Conservation (phyloP, 176 grass and related monocot species). For the Bonia amplexicaulis region DNA sequence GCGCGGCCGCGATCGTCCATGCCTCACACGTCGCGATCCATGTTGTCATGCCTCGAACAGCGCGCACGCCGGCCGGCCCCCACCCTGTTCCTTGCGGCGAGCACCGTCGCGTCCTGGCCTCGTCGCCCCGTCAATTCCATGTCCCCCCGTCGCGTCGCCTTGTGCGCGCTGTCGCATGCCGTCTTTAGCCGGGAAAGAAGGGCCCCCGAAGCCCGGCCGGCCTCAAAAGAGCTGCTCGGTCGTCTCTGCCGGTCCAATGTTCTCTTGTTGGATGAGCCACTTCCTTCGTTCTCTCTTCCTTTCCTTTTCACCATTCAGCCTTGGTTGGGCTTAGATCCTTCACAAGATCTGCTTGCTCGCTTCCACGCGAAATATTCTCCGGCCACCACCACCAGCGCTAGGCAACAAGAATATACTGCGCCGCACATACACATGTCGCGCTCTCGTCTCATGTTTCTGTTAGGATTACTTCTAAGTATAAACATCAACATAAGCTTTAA, state of each 20-base stretch:
- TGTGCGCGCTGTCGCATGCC: not conserved
- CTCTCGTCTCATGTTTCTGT: not conserved
- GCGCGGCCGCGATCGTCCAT: slow-evolving; percentile 11
- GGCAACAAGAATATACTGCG: slow-evolving; percentile 54
- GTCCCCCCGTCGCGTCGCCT: slow-evolving; percentile 30
- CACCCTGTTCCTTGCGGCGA: slow-evolving; percentile 39
- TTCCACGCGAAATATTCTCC: slow-evolving; percentile 42
- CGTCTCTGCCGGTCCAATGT: slow-evolving; percentile 11
- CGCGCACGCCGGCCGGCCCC: slow-evolving; percentile 26
- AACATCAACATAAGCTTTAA: no score
- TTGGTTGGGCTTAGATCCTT: not conserved
- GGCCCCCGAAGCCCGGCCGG: not conserved
- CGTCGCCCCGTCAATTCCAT: slow-evolving; percentile 49
- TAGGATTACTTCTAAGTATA: no score
- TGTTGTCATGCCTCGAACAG: slow-evolving; percentile 39
- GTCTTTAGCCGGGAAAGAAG: not conserved
- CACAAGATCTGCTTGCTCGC: slow-evolving; percentile 40
- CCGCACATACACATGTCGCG: slow-evolving; percentile 28
- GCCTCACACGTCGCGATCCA: slow-evolving; percentile 29
- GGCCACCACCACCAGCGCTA: slow-evolving; percentile 39
- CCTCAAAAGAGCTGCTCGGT: slow-evolving; percentile 45
- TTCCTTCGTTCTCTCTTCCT: not conserved
- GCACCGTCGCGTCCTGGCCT: slow-evolving; percentile 28
- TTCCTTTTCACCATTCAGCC: slow-evolving; percentile 16
- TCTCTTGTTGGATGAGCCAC: slow-evolving; percentile 9